Evolutionary conservation across 176 grass and related monocot species (phyloP).

Genomic region (Paspalum vaginatum): DNA sequence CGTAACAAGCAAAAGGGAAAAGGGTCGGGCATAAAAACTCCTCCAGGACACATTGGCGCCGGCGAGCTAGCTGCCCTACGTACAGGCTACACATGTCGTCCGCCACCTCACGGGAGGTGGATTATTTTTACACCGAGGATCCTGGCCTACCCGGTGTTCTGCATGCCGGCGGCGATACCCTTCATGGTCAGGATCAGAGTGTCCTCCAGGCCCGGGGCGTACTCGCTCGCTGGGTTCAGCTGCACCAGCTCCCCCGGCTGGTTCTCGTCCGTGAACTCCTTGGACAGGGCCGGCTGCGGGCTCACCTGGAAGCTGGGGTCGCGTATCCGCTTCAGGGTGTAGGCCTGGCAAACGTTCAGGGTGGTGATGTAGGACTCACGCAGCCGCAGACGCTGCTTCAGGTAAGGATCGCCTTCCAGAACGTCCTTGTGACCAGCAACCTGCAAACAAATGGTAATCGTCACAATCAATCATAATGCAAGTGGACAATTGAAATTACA

Average conservation of each 20-base stretch:
- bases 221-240: slow-evolving; percentile 71
- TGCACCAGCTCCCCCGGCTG: slow-evolving; percentile 59
- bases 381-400: slow-evolving; percentile 76
- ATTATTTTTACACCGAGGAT: slow-evolving; percentile 32
- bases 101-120: slow-evolving; percentile 21
- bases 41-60: slow-evolving; percentile 29
- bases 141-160: slow-evolving; percentile 71
- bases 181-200: slow-evolving; percentile 94
- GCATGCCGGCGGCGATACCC: slow-evolving; percentile 91
- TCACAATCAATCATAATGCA: slow-evolving; percentile 11
- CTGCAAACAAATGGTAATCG: slow-evolving; percentile 32
- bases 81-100: slow-evolving; percentile 19
- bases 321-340: slow-evolving; percentile 84
- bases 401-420: slow-evolving; percentile 76
- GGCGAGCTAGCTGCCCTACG: slow-evolving; percentile 26
- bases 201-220: slow-evolving; percentile 80
- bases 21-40: neutral
- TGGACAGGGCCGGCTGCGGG: slow-evolving; percentile 55
- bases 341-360: slow-evolving; percentile 89
- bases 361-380: slow-evolving; percentile 87
- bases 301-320: slow-evolving; percentile 71
- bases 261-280: slow-evolving; percentile 43
- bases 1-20: slow-evolving; percentile 31
- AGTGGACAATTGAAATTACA: neutral
- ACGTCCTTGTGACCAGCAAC: slow-evolving; percentile 83